A percentile compares a stretch with the other conserved stretches of the same genome.
Conservation (phyloP, 371 early-diverging fungal genomes). For the Parasitella parasitica region DNA sequence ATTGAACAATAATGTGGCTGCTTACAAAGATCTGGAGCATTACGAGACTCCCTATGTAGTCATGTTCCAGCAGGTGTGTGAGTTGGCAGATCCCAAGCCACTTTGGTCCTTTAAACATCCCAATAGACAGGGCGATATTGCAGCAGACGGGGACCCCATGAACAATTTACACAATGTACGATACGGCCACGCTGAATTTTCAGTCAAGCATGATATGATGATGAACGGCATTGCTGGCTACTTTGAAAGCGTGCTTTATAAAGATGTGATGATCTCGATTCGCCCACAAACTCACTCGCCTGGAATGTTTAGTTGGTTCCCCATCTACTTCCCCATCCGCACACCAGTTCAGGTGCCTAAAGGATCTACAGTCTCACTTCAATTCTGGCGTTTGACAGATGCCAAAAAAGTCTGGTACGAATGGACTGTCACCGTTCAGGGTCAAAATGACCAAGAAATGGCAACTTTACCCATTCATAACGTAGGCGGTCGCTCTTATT, state of each 20-base stretch:
- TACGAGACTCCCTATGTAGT: constrained; percentile 94
- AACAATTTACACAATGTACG: constrained; percentile 78
- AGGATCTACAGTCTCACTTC: constrained; percentile 60
- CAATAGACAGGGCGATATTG: constrained; percentile 35
- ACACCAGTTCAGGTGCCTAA: constrained; percentile 69
- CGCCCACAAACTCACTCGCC: constrained; percentile 83
- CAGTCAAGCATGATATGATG: constrained; percentile 54
- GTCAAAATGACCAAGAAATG: constrained; percentile 24
- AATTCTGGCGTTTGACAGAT: constrained; percentile 84
- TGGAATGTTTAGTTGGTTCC: constrained; percentile 97
- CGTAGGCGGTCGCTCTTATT: constrained; percentile 54
- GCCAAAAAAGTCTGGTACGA: constrained; percentile 92
- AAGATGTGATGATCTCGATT: constrained; percentile 81
- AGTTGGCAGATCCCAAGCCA: constrained; percentile 66
- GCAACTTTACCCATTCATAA: constrained; percentile 52
- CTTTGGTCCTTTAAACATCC: constrained; percentile 89
- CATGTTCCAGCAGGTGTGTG: constrained; percentile 74
- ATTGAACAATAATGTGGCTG: constrained; percentile 63
- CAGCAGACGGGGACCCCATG: constrained; percentile 44
- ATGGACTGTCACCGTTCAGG: constrained; percentile 65
- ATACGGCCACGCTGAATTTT: constrained; percentile 56
- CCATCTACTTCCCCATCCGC: constrained; percentile 89
- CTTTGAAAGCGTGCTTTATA: constrained; percentile 89
- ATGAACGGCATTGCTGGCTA: constrained; percentile 95
- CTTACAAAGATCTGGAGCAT: constrained; percentile 64